Conservation (phyloP, 306 rosid genomes). For the Rosa chinensis region DNA sequence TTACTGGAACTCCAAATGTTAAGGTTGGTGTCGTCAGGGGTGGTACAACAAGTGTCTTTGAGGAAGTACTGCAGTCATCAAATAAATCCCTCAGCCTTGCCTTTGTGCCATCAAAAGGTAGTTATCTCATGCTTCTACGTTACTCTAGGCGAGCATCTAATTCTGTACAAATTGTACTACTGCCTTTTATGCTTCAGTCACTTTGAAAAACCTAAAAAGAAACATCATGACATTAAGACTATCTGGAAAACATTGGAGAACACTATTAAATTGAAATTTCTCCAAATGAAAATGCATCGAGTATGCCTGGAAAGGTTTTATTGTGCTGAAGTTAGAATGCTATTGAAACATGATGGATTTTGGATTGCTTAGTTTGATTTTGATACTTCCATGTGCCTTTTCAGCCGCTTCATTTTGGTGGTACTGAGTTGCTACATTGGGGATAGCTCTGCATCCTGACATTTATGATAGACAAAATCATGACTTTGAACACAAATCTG, state of each 20-base stretch:
- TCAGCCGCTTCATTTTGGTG: neutral
- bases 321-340: slow-evolving; percentile 4
- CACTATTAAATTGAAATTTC: neutral
- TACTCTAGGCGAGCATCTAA: slow-evolving; percentile 16
- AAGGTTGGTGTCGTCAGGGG: slow-evolving; percentile 84
- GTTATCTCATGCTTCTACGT: slow-evolving; percentile 1
- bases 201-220: slow-evolving; percentile 13
- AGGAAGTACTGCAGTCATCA: slow-evolving; percentile 57
- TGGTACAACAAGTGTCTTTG: slow-evolving; percentile 89
- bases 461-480: too few species aligned
- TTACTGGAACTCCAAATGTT: slow-evolving; percentile 75
- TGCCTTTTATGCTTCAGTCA: slow-evolving; percentile 19
- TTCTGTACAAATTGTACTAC: slow-evolving; percentile 14
- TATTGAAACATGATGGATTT: neutral
- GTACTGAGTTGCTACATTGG: neutral
- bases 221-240: slow-evolving; percentile 11
- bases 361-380: slow-evolving; percentile 11
- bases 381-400: neutral
- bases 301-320: neutral
- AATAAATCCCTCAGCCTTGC: slow-evolving; percentile 63
- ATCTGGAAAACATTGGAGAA: neutral
- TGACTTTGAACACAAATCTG: neutral
- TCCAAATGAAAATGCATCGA: neutral
- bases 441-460: neutral
- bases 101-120: slow-evolving; percentile 94